These are phyloP conservation scores for Geotrichum citri-aurantii DNA, from an alignment of 1,139 yeast species.

Conservation along the genomic window DNA sequence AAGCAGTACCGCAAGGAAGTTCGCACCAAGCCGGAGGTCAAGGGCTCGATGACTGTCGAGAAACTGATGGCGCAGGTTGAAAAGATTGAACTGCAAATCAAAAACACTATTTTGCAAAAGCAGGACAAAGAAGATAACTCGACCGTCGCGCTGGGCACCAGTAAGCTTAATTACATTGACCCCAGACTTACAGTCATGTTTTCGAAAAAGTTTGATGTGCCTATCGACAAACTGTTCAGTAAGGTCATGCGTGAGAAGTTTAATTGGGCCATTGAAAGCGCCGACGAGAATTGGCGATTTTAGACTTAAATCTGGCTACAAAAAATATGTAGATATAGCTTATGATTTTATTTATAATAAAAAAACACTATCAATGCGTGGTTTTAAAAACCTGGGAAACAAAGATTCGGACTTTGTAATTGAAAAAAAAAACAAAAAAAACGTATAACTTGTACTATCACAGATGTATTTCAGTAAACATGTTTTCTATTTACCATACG, in stretches of 20 bases:
- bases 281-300: conserved; percentile 83
- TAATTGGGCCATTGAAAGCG: conserved; percentile 92
- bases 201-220: conserved; percentile 79
- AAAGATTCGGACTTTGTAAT: too few species aligned
- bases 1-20: conserved; percentile 55
- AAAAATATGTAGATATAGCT: neutral
- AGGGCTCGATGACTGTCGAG: conserved; percentile 53
- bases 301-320: conserved; percentile 28
- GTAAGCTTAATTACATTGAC: conserved; percentile 91
- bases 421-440: too few species aligned
- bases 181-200: conserved; percentile 90
- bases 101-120: conserved; percentile 63
- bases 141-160: conserved; percentile 87
- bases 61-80: conserved; percentile 70
- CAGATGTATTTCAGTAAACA: too few species aligned
- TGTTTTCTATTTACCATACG: too few species aligned
- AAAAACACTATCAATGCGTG: neutral
- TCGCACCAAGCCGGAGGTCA: conserved; percentile 52
- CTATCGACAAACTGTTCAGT: conserved; percentile 86
- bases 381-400: too few species aligned
- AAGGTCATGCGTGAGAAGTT: conserved; percentile 89
- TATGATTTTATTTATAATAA: neutral
- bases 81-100: conserved; percentile 64
- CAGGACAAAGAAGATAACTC: conserved; percentile 93
- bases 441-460: too few species aligned